These are phyloP conservation scores for Phialocephala subalpina DNA, from an alignment of 2,329 filamentous ascomycete species.

Conservation along the genomic window DNA sequence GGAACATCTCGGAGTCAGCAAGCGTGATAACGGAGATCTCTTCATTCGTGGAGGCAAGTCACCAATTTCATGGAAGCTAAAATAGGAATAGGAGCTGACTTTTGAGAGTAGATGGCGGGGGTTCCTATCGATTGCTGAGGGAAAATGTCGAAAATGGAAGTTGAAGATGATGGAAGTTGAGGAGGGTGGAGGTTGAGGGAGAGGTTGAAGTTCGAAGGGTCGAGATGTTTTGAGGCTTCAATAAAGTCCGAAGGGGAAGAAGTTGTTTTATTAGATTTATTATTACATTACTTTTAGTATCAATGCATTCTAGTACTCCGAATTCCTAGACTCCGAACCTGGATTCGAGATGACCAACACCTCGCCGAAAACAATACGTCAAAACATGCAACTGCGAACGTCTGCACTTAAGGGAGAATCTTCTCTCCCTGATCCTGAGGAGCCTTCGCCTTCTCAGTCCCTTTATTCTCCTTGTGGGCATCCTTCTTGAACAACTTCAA, in stretches of 20 bases:
- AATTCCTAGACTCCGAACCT: neutral
- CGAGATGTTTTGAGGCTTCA: neutral
- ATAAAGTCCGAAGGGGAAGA: neutral
- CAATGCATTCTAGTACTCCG: neutral
- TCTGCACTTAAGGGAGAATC: conserved; percentile 5
- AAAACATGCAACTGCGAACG: neutral
- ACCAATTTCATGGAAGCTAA: no score
- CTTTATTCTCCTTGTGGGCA: conserved; percentile 35
- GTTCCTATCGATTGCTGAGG: no score
- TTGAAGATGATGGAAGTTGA: no score
- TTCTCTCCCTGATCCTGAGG: conserved; percentile 22
- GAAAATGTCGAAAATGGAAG: no score
- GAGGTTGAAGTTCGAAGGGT: no score
- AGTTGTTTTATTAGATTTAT: neutral
- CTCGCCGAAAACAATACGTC: neutral
- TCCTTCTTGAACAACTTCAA: conserved; percentile 23
- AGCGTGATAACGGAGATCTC: no score
- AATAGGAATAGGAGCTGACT: no score
- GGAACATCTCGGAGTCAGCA: no score
- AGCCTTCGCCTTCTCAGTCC: conserved; percentile 20
- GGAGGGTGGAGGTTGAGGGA: no score
- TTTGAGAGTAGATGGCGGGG: no score
- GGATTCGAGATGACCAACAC: neutral
- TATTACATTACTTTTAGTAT: neutral
- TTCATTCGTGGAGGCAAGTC: no score